Percentiles rank a stretch among this genome's conserved stretches.
Conservation (phyloP, 2,329 filamentous ascomycete genomes). For the Pseudogymnoascus sp. region DNA sequence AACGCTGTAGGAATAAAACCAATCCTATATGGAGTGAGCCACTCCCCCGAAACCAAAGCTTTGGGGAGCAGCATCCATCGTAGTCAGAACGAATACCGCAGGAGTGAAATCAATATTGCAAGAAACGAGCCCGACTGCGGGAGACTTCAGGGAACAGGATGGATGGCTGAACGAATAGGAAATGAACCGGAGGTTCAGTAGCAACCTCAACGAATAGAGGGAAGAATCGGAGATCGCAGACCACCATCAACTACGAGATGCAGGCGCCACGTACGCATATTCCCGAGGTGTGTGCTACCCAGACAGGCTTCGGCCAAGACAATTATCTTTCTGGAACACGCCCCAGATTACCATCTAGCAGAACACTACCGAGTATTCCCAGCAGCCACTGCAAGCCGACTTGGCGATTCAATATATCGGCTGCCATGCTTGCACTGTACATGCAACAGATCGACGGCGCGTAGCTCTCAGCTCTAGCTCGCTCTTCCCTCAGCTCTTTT, state of each 20-base stretch:
- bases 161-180: not conserved
- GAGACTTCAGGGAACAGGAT: not conserved
- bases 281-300: not conserved
- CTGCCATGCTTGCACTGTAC: not conserved
- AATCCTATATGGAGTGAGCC: not conserved
- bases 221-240: not conserved
- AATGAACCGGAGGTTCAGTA: not conserved
- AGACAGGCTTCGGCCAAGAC: not conserved
- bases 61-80: not conserved
- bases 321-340: not conserved
- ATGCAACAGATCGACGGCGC: not conserved
- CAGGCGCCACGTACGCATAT: not conserved
- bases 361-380: not conserved
- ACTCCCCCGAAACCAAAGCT: not conserved
- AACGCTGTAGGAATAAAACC: not conserved
- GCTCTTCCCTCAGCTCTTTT: not conserved
- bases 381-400: not conserved
- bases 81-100: not conserved
- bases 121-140: not conserved
- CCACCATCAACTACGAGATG: not conserved
- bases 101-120: not conserved
- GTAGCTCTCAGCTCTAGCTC: not conserved
- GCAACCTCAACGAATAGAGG: not conserved
- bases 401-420: not conserved
- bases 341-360: not conserved